These are phyloP conservation scores for Spizellomyces punctatus DNA, from an alignment of 192 early-diverging fungal genomes.

Conservation along the genomic window DNA sequence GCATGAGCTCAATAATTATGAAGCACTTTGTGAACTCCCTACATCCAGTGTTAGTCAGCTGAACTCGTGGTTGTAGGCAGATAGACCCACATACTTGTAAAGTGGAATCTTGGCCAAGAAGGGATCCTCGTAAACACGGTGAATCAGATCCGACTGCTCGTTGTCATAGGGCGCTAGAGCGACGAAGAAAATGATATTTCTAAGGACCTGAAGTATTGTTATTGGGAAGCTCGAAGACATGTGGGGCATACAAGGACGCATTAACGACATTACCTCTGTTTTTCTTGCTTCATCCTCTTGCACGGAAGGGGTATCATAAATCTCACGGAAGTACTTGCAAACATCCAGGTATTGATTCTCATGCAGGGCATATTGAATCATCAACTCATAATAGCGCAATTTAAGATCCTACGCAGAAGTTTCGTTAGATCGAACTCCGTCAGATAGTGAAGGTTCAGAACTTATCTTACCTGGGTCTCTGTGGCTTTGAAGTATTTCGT, in stretches of 20 bases:
- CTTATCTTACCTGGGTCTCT: conserved; percentile 69
- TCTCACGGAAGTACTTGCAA: conserved; percentile 89
- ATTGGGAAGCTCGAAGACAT: neutral
- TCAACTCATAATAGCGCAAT: conserved; percentile 93
- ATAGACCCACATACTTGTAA: conserved; percentile 60
- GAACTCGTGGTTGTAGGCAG: no score
- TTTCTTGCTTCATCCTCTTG: conserved; percentile 77
- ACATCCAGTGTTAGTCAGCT: conserved; percentile 13
- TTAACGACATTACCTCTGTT: conserved; percentile 54
- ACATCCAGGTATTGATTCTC: conserved; percentile 87
- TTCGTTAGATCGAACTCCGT: neutral
- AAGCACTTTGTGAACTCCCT: conserved; percentile 88
- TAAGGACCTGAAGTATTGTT: conserved; percentile 55
- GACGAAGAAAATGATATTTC: conserved; percentile 84
- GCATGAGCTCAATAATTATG: conserved; percentile 89
- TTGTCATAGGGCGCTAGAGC: conserved; percentile 91
- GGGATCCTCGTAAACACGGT: conserved; percentile 81
- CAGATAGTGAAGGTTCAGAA: neutral
- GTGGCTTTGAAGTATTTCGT: conserved; percentile 87
- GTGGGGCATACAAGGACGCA: neutral
- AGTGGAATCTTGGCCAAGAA: conserved; percentile 73
- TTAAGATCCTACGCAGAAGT: conserved; percentile 73
- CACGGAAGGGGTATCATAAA: conserved; percentile 85
- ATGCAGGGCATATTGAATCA: conserved; percentile 94
- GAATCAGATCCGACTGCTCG: conserved; percentile 93